These are phyloP conservation scores for Globisporangium carolinianum DNA, from an alignment of 352 stramenopile species.

Conservation along the genomic window DNA sequence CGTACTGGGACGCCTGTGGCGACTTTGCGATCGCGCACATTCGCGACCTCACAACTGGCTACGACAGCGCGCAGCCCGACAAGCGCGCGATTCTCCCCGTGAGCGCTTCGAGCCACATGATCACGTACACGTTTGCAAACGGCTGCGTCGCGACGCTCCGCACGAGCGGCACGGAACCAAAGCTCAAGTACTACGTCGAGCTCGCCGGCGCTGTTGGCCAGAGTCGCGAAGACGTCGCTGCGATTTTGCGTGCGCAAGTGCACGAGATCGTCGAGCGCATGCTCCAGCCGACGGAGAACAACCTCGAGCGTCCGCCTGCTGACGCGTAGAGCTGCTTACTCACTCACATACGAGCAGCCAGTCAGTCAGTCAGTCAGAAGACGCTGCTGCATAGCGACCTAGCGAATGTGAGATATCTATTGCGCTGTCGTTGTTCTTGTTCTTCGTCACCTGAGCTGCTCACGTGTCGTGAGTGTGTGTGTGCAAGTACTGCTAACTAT, in stretches of 20 bases:
- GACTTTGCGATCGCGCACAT: slow-evolving; percentile 76
- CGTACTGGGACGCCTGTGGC: slow-evolving; percentile 80
- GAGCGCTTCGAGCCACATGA: slow-evolving; percentile 92
- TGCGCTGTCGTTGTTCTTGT: background rate
- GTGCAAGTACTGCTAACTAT: background rate
- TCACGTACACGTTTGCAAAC: slow-evolving; percentile 96
- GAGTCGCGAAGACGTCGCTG: slow-evolving; percentile 48
- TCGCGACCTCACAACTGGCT: slow-evolving; percentile 86
- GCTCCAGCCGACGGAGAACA: slow-evolving; percentile 75
- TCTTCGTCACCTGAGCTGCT: no score
- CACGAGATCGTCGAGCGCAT: slow-evolving; percentile 74
- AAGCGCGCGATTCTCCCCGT: slow-evolving; percentile 89
- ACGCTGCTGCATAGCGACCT: background rate
- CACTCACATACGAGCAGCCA: no score
- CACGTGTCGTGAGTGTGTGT: background rate
- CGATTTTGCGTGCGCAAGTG: slow-evolving; percentile 55
- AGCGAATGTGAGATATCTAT: slow-evolving; percentile 2
- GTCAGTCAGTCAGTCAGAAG: no score
- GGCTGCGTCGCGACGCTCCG: slow-evolving; percentile 95
- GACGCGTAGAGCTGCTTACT: slow-evolving; percentile 13
- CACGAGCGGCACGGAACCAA: slow-evolving; percentile 98
- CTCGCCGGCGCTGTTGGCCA: slow-evolving; percentile 61
- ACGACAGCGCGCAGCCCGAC: slow-evolving; percentile 82
- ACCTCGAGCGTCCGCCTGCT: slow-evolving; percentile 45
- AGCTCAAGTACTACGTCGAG: slow-evolving; percentile 99